phyloP scores from a whole-genome alignment of 2,329 filamentous ascomycete genomes.

The Xenosphaeropsis pyriputrescens region DNA sequence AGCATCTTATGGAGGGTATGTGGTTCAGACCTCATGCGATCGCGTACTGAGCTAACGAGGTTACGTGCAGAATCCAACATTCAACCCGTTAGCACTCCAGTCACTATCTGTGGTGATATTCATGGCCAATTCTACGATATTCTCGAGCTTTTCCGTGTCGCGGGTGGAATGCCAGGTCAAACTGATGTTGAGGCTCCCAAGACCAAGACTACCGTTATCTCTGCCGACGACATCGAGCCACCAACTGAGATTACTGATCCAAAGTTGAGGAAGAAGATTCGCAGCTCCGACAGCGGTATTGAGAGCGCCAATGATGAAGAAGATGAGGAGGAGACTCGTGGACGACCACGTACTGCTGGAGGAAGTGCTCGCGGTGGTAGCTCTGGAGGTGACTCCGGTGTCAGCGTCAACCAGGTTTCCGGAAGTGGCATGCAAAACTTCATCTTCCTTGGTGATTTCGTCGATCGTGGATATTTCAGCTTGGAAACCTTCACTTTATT shows the following conservation, averaged over 20 bases:
- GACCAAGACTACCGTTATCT: conserved; percentile 62
- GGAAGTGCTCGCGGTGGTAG: conserved; percentile 26
- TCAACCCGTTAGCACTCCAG: conserved; percentile 90
- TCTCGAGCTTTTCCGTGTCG: conserved; percentile 89
- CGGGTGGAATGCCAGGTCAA: conserved; percentile 90
- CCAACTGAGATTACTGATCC: conserved; percentile 80
- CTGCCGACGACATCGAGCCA: conserved; percentile 82
- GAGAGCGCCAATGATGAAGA: conserved; percentile 32
- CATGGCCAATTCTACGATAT: conserved; percentile 98
- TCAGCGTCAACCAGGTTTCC: conserved; percentile 21
- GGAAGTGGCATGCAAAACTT: conserved; percentile 52
- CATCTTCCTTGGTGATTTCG: conserved; percentile 59
- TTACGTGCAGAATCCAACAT: conserved; percentile 78
- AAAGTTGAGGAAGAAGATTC: conserved; percentile 75
- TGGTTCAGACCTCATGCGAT: neutral
- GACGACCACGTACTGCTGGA: conserved; percentile 26
- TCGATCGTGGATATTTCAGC: conserved; percentile 62
- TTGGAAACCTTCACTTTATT: conserved; percentile 59
- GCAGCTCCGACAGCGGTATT: conserved; percentile 36
- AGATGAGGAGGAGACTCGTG: conserved; percentile 32
- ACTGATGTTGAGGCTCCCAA: conserved; percentile 53
- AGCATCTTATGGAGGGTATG: conserved; percentile 93
- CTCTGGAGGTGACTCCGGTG: conserved; percentile 19
- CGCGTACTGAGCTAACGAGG: conserved; percentile 7
- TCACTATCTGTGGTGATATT: conserved; percentile 95